phyloP scores from a whole-genome alignment of 345 rosid genomes.

The Murraya koenigii region DNA sequence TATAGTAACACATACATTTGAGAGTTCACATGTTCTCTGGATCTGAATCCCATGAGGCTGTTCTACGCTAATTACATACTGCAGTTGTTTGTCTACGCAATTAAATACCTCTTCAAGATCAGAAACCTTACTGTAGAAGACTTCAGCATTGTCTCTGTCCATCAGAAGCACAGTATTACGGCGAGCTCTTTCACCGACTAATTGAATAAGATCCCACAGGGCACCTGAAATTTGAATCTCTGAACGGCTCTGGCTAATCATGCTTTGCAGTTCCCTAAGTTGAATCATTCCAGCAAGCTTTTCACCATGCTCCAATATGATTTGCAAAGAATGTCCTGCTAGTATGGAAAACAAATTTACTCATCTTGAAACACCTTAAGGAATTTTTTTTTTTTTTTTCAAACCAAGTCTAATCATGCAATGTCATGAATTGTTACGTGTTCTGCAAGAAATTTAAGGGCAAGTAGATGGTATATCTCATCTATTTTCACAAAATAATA shows the following conservation, averaged over 20 bases:
- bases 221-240: constrained; percentile 65
- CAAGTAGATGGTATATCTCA: neutral
- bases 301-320: constrained; percentile 89
- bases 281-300: constrained; percentile 88
- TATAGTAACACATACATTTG: constrained; percentile 67
- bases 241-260: constrained; percentile 59
- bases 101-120: constrained; percentile 79
- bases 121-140: constrained; percentile 93
- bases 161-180: constrained; percentile 82
- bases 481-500: neutral
- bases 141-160: constrained; percentile 98
- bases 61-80: constrained; percentile 60
- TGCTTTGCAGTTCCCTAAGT: constrained; percentile 76
- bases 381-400: no score
- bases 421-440: neutral
- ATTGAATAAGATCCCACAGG: constrained; percentile 88
- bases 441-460: neutral
- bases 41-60: constrained; percentile 56
- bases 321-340: constrained; percentile 76
- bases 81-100: constrained; percentile 70
- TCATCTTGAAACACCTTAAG: neutral
- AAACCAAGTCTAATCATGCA: neutral
- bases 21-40: constrained; percentile 72
- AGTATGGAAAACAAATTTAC: constrained; percentile 10
- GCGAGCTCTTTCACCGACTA: constrained; percentile 87